phyloP scores from a whole-genome alignment of 441 rosid genomes.

The Cnidoscolus chayamansa region DNA sequence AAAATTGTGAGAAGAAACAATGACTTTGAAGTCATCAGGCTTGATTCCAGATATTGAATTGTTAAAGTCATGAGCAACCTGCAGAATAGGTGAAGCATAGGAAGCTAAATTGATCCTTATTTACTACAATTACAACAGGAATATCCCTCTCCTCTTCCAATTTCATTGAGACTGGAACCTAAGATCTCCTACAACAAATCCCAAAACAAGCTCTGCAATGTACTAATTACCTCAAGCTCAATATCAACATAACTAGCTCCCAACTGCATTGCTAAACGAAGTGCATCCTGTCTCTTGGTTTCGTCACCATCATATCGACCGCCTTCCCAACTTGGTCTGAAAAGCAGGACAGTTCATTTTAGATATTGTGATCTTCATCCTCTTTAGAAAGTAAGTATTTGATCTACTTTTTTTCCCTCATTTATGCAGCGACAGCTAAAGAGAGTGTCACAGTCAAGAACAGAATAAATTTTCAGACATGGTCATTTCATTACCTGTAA shows the following conservation, averaged over 20 bases:
- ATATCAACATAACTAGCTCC: conserved; percentile 54
- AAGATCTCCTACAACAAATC: too few species aligned
- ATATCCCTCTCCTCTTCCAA: too few species aligned
- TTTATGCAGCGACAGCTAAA: neutral
- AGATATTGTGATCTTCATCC: too few species aligned
- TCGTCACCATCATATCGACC: conserved; percentile 55
- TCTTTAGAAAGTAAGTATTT: neutral
- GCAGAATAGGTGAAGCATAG: conserved; percentile 8
- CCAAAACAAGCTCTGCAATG: too few species aligned
- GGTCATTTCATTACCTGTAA: conserved; percentile 35
- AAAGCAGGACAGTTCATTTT: neutral
- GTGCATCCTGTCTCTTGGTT: conserved; percentile 36
- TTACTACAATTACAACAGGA: too few species aligned
- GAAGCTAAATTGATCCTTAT: neutral
- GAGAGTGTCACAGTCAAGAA: neutral
- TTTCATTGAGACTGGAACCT: too few species aligned
- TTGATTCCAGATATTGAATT: conserved; percentile 58
- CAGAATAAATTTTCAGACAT: neutral
- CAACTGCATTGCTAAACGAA: conserved; percentile 46
- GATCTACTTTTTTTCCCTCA: too few species aligned
- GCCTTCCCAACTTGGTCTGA: conserved; percentile 60
- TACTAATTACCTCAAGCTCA: conserved; percentile 41
- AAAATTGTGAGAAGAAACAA: conserved; percentile 87
- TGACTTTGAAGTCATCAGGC: conserved; percentile 57
- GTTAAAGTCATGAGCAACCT: conserved; percentile 78